Base-by-base conservation (phyloP, 495 filamentous ascomycete species). In the Penicillium parvum region DNA sequence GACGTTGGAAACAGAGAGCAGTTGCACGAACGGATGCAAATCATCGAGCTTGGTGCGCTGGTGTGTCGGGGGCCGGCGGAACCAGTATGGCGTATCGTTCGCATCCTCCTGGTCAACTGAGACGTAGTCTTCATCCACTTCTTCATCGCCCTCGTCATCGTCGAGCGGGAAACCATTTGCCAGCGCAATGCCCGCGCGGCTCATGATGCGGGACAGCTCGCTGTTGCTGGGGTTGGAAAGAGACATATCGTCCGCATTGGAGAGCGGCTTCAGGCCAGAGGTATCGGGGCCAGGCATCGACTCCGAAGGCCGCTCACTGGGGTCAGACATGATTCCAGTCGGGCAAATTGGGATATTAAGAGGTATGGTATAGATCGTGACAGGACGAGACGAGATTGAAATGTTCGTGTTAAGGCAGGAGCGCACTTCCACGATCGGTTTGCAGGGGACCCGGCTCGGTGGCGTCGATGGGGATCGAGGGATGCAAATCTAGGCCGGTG, bases 1-100 rank as follows among this genome's bases (percentile, higher is more conserved):
- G 8, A 88, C 66, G 56, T 95, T 86, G 0, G 80, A 80, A 32
- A 78, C 61, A 17, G 77, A 85, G 25, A 96, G 74, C 11, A 83
- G 76, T 45, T 86, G 80, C 4, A 84, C 77, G 41, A 85, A 85
- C 2, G 85, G 85, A 51, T 84, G 78, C 43, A 84, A 53, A 25
- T 77, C 66, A 49, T 77, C 71, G 28, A 72, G 47, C 45, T 67
- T 63, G 37, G 67, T 65, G 46, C 62, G 70, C 7, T 66, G 60
- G 43, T 64, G 64, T 8, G 60, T 58, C 15, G 64, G 64, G 18
- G 64, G 63, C 33, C 68, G 64, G 33, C 67, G 67, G 47, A 70
- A 71, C 60, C 66, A 67, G 50, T 66, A 69, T 32, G 70, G 65
- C 37, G 57, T 64, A 37, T 74, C 68, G 28, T 61, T 64, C 15